Percentiles rank a stretch among this genome's conserved stretches.
Conservation (phyloP, 78 protist species). For the Protostelium mycophagum region DNA sequence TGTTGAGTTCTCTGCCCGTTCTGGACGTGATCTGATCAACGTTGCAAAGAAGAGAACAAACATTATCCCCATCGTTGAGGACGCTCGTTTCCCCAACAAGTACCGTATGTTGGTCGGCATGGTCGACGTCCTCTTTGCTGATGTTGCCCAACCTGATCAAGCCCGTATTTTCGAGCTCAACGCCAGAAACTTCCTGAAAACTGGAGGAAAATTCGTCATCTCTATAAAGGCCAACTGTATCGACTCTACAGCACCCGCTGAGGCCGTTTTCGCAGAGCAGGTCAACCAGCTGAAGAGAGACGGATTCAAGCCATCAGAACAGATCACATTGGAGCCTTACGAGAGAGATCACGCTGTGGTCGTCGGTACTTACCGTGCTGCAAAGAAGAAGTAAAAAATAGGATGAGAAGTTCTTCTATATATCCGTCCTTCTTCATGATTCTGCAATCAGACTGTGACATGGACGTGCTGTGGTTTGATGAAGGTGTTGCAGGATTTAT, state of each 20-base stretch:
- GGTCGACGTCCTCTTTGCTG: slow-evolving; percentile 98
- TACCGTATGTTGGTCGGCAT: slow-evolving; percentile 97
- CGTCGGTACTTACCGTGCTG: slow-evolving; percentile 64
- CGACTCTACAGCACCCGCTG: slow-evolving; percentile 96
- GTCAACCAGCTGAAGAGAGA: slow-evolving; percentile 78
- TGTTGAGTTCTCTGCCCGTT: slow-evolving; percentile 97
- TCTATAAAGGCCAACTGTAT: slow-evolving; percentile 99
- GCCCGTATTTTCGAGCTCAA: slow-evolving; percentile 98
- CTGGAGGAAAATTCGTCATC: slow-evolving; percentile 96
- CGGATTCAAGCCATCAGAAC: slow-evolving; percentile 89
- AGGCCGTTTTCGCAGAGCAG: slow-evolving; percentile 92
- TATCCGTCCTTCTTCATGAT: slow-evolving; percentile 9
- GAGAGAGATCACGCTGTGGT: slow-evolving; percentile 99
- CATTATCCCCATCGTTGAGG: slow-evolving; percentile 99
- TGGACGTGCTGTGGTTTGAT: too few relatives aligned
- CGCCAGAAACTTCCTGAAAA: slow-evolving; percentile 98
- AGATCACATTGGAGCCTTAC: slow-evolving; percentile 97
- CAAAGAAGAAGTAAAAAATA: too few relatives aligned
- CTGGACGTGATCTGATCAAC: slow-evolving; percentile 98
- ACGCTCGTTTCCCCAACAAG: slow-evolving; percentile 98
- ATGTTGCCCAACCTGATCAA: slow-evolving; percentile 99
- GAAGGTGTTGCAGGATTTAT: too few relatives aligned
- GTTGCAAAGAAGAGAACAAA: slow-evolving; percentile 98
- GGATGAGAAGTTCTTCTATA: too few relatives aligned
- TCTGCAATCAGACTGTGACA: too few relatives aligned